Conservation (phyloP, 1,284 basidiomycete species). For the Fomitopsis betulina region DNA sequence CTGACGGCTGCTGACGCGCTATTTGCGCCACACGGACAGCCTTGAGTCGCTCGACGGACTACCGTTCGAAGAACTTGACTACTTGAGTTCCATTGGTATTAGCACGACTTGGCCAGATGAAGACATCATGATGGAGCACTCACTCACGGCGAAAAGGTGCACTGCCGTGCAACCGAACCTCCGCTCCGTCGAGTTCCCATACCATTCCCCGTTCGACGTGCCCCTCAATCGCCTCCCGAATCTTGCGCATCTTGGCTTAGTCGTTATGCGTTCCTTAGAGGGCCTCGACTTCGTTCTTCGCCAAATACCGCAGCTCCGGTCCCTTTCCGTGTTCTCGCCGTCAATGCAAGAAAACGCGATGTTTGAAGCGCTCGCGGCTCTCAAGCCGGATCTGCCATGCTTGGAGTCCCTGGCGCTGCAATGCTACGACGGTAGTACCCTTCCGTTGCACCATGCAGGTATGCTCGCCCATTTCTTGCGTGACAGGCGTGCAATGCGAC, state of each 20-base stretch:
- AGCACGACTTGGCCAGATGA: slow-evolving; percentile 1
- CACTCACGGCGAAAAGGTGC: background rate
- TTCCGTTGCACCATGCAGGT: background rate
- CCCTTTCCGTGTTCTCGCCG: background rate
- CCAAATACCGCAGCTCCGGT: background rate
- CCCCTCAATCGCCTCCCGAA: background rate
- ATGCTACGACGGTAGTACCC: background rate
- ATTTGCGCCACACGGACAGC: background rate
- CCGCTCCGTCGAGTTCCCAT: background rate
- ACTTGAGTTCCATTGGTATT: background rate
- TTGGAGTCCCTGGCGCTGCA: background rate
- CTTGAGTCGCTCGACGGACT: background rate
- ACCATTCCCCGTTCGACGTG: background rate
- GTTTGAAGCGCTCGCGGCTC: background rate
- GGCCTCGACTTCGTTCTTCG: background rate
- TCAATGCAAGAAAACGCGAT: background rate
- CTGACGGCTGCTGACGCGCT: background rate
- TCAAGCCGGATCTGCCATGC: background rate
- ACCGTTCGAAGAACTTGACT: background rate
- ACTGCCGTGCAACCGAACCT: background rate
- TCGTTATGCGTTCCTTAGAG: background rate
- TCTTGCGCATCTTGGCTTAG: background rate
- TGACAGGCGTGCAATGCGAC: background rate
- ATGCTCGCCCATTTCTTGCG: background rate
- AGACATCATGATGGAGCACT: background rate